Evolutionary conservation across 345 rosid genomes (phyloP).

Genomic region (Heritiera littoralis): DNA sequence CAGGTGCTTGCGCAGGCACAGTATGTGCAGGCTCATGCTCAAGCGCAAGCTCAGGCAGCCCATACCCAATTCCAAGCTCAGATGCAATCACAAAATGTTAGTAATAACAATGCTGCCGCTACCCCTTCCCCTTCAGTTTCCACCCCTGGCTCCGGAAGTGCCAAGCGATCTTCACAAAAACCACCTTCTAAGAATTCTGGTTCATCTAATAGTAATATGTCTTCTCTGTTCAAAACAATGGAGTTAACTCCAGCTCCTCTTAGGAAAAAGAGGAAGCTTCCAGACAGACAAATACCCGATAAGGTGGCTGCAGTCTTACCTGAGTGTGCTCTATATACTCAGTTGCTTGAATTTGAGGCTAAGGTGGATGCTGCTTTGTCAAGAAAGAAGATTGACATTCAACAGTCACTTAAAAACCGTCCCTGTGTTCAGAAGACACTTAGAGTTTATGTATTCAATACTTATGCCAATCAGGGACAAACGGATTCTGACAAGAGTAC

Average conservation of each 20-base stretch:
- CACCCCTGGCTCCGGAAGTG: constrained; percentile 42
- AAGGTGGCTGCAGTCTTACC: constrained; percentile 51
- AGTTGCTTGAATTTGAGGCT: constrained; percentile 58
- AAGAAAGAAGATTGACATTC: constrained; percentile 52
- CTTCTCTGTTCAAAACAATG: constrained; percentile 51
- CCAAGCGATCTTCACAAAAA: constrained; percentile 45
- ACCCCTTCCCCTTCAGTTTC: constrained; percentile 35
- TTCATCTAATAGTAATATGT: constrained; percentile 35
- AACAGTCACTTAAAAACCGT: constrained; percentile 50
- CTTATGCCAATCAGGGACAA: constrained; percentile 44
- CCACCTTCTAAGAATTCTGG: constrained; percentile 54
- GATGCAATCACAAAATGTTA: constrained; percentile 32
- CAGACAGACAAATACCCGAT: constrained; percentile 53
- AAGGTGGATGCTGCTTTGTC: constrained; percentile 49
- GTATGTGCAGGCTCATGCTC: constrained; percentile 27
- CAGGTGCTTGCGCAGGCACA: constrained; percentile 35
- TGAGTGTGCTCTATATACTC: constrained; percentile 51
- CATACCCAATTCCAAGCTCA: constrained; percentile 34
- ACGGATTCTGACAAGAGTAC: constrained; percentile 32
- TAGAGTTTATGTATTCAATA: constrained; percentile 53
- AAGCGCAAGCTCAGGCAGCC: constrained; percentile 31
- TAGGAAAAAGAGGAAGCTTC: constrained; percentile 49
- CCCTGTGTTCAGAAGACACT: constrained; percentile 47
- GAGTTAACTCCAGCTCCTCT: constrained; percentile 53
- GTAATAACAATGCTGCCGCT: constrained; percentile 31